Base-by-base conservation (phyloP, 73 alveolate species). In the Breviolum minutum region DNA sequence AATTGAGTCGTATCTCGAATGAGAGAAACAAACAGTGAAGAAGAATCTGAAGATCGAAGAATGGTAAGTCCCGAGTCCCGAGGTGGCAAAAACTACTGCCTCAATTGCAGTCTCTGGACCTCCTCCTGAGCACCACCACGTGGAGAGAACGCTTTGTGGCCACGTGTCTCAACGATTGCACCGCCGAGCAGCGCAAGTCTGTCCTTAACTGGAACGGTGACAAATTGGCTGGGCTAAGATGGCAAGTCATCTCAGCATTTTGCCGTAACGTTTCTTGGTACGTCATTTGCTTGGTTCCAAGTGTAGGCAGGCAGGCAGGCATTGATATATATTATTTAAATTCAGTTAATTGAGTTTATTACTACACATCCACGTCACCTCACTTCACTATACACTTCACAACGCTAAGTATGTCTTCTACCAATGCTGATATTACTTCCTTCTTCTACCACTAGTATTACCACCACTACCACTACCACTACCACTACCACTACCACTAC, bases 71-170 rank as follows among this genome's bases (percentile, higher is more conserved):
- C n/a, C 54, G 3, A 40, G 0, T 61, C 20, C 85, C 22, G 12
- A 83, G 73, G 92, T 83, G 92, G 92, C 26, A 71, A 54, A 22
- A 14, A 2, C 60, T 83, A 8, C 27, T 83, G 22, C 92, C 92
- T 5, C 10, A 22, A 26, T 54, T 83, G 6, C 92, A 83, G 22
- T 7, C 61, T 0, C 61, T 83, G n/a, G 92, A 83, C 26, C 32
- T 6, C 20, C 26, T 83, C 61, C 92, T 83, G 40, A 8, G 22
- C 60, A 22, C 22, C 24, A 22, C 26, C 7, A 83, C 92, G 19
- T 83, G 92, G 92, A 29, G 74, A 22, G 74, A 83, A 24, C 11
- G 92, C 14, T 83, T 83, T 24, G 92, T 22, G 63, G 71, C 92
- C 7, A 11, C 4, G 32, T 83, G 92, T 73, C 20, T 83, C 22